These are phyloP conservation scores for Cynara cardunculus DNA, from an alignment of 129 eudicot genomes.

Conservation along the genomic window DNA sequence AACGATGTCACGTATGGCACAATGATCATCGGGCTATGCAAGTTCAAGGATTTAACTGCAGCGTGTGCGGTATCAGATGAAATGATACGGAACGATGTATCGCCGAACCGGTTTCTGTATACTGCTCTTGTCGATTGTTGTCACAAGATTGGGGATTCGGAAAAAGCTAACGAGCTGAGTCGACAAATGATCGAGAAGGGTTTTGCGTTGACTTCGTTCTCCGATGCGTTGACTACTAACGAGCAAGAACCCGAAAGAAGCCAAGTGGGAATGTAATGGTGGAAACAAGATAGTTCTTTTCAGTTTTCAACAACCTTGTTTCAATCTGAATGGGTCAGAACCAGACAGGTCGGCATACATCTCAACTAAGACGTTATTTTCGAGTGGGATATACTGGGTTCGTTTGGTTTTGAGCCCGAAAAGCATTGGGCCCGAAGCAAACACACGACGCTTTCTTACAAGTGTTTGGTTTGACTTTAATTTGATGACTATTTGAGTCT, in stretches of 20 bases:
- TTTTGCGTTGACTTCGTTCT: conserved; percentile 1
- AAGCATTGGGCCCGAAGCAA: conserved; percentile 16
- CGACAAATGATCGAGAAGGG: conserved; percentile 25
- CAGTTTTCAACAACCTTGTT: conserved; percentile 16
- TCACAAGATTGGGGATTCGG: conserved; percentile 22
- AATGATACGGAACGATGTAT: conserved; percentile 17
- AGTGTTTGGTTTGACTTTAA: conserved; percentile 2
- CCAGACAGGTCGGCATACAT: background rate
- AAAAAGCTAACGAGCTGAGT: conserved; percentile 28
- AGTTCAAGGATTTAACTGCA: conserved; percentile 5
- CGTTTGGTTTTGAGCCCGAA: background rate
- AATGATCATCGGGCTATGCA: conserved; percentile 27
- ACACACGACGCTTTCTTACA: background rate
- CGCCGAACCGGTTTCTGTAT: background rate
- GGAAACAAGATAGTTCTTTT: background rate
- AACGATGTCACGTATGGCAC: background rate
- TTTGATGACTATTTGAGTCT: conserved; percentile 9
- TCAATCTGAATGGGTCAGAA: background rate
- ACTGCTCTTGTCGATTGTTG: conserved; percentile 14
- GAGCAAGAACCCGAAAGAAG: conserved; percentile 31
- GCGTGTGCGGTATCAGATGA: conserved; percentile 32
- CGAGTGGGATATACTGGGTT: background rate
- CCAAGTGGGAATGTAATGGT: conserved; percentile 20
- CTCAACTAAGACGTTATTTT: background rate
- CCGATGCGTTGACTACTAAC: conserved; percentile 8